A percentile compares a stretch with the other conserved stretches of the same genome.
Conservation (phyloP, 2,329 filamentous ascomycete genomes). For the Colletotrichum higginsianum region DNA sequence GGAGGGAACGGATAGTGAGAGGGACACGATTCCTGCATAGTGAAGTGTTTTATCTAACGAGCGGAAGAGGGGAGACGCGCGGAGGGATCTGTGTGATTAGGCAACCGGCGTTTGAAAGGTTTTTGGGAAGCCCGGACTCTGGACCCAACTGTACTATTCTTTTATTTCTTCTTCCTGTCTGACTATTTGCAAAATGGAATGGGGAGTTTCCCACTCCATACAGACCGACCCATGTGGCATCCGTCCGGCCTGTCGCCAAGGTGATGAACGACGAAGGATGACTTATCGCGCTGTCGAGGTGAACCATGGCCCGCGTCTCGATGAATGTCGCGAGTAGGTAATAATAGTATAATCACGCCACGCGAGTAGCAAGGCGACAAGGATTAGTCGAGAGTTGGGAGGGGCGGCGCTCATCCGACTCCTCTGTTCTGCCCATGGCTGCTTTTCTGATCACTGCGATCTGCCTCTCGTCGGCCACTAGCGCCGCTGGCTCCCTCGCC, state of each 20-base stretch:
- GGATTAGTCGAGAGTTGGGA: too few relatives aligned
- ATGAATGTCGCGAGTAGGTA: not conserved
- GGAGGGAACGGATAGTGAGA: not conserved
- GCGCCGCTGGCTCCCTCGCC: not conserved
- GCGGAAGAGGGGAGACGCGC: not conserved
- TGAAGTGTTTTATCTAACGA: not conserved
- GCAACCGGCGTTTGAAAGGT: conserved; percentile 18
- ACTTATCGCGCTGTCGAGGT: not conserved
- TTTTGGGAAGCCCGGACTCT: conserved; percentile 5
- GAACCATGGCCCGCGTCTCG: not conserved
- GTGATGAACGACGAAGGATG: not conserved
- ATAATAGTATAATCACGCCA: not conserved
- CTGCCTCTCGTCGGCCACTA: too few relatives aligned
- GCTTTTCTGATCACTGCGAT: not conserved
- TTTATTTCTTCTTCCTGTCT: conserved; percentile 1
- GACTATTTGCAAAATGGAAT: not conserved
- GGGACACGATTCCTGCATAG: not conserved
- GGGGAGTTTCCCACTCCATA: not conserved
- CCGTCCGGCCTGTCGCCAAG: not conserved
- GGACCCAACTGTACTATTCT: conserved; percentile 29
- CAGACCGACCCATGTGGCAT: not conserved
- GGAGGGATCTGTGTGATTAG: conserved; percentile 3
- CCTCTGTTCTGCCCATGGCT: too few relatives aligned
- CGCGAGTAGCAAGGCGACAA: not conserved
- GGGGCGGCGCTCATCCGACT: too few relatives aligned